Evolutionary conservation across 1,284 basidiomycete genomes (phyloP), one percentile per base, ranked within the genome.

Genomic region (Xerocomus nothofagi): DNA sequence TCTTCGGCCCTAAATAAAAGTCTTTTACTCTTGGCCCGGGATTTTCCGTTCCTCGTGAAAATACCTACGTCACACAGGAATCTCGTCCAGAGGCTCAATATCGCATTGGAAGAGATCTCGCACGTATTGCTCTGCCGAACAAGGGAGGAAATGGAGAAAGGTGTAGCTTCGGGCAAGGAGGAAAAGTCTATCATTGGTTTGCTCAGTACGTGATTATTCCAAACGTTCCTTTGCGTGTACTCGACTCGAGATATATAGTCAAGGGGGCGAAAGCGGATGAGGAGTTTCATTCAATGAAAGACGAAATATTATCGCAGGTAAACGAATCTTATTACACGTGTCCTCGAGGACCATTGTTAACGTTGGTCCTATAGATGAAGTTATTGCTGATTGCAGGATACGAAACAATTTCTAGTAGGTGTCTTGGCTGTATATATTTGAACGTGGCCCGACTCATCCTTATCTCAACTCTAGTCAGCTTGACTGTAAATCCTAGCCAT

Each of bases 231-330:
- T 29, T 3, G 6, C 3, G 10, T 27, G 18, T 15, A 9, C 10
- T 45, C 3, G n/a, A 23, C 15, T 15, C 15, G 6, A 15, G 20
- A 20, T n/a, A 20, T n/a, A 30, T 23, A 47, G 45, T 47, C 24
- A 45, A 44, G 5, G n/a, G 27, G 3, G 20, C 26, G 2, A 29
- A 21, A 6, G 44, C n/a, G 2, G 38, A 42, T 14, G 65, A 71
- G 0, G 69, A 71, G 23, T 60, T 79, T 41, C 71, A 70, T 37
- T 73, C 91, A 73, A 75, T 80, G 2, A 73, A 81, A 44, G 81
- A 82, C 15, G 89, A 92, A 63, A 78, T 91, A 17, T 58, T 83
- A 44, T 81, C 86, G 2, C 80, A 84, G 71, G 71, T 67, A 46
- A 39, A 43, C 18, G 10, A 36, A 17, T 33, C 11, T 10, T 4